A percentile compares a stretch with the other conserved stretches of the same genome.
Evolutionary conservation across 2,329 filamentous ascomycete genomes (phyloP).

Genomic region (Hypoxylon sp.): DNA sequence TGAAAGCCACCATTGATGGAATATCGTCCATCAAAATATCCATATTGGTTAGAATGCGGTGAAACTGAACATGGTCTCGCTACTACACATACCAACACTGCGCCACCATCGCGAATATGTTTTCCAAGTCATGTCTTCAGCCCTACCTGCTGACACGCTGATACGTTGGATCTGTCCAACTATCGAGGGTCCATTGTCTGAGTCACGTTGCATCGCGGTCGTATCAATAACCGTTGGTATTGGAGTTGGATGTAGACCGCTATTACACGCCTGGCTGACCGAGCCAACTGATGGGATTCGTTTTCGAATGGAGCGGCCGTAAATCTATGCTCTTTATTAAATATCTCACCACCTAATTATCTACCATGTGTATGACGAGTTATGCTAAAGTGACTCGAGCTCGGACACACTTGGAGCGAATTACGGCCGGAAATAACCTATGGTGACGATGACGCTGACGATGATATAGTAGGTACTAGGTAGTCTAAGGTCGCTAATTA

Average conservation of each 20-base stretch:
- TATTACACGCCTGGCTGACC: slow-evolving; percentile 1
- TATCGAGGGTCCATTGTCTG: slow-evolving; percentile 19
- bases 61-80: slow-evolving; percentile 11
- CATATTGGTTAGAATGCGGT: slow-evolving; percentile 9
- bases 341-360: background rate
- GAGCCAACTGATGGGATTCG: slow-evolving; percentile 12
- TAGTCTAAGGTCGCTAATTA: background rate
- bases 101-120: slow-evolving; percentile 22
- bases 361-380: background rate
- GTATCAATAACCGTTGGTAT: slow-evolving; percentile 19
- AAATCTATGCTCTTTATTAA: background rate
- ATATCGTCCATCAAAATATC: background rate
- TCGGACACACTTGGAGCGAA: background rate
- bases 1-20: background rate
- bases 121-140: slow-evolving; percentile 19
- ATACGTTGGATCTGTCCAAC: slow-evolving; percentile 19
- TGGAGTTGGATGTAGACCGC: background rate
- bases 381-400: too few species aligned
- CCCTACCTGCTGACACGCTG: slow-evolving; percentile 33
- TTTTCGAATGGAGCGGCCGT: slow-evolving; percentile 1
- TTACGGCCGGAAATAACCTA: background rate
- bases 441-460: background rate
- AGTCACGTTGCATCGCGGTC: slow-evolving; percentile 37
- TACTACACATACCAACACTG: slow-evolving; percentile 17
- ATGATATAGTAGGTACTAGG: background rate